These are phyloP conservation scores for Discostella pseudostelligera DNA, from an alignment of 108 stramenopile species.

Conservation along the genomic window DNA sequence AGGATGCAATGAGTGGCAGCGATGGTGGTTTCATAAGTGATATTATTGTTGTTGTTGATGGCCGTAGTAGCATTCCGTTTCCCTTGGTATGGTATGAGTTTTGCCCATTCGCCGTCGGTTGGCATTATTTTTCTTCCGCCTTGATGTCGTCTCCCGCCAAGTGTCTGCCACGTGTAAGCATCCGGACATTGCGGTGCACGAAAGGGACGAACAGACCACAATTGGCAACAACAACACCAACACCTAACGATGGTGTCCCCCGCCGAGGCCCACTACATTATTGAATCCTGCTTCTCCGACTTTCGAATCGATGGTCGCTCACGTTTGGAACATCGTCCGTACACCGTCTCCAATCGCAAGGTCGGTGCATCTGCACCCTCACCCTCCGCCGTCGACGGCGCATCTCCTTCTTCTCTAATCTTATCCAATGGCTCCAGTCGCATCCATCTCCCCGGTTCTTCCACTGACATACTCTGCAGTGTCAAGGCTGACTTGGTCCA, in stretches of 20 bases:
- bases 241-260: slow-evolving; percentile 49
- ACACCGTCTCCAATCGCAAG: slow-evolving; percentile 33
- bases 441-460: slow-evolving; percentile 57
- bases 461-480: slow-evolving; percentile 64
- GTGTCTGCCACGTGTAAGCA: background rate
- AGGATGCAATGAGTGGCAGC: background rate
- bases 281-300: slow-evolving; percentile 65
- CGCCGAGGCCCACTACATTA: slow-evolving; percentile 66
- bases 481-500: slow-evolving; percentile 71
- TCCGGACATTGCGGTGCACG: no score
- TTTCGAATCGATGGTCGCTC: slow-evolving; percentile 69
- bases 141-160: background rate
- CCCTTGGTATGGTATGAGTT: background rate
- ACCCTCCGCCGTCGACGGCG: background rate
- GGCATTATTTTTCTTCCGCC: background rate
- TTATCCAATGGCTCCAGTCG: slow-evolving; percentile 73
- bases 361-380: no score
- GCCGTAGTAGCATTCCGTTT: background rate
- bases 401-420: slow-evolving; percentile 35
- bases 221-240: background rate
- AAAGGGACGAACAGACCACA: no score
- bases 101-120: no score
- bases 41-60: background rate
- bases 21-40: background rate
- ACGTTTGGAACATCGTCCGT: slow-evolving; percentile 50